Conservation (phyloP, 768 basidiomycete species). For the Suillus occidentalis region DNA sequence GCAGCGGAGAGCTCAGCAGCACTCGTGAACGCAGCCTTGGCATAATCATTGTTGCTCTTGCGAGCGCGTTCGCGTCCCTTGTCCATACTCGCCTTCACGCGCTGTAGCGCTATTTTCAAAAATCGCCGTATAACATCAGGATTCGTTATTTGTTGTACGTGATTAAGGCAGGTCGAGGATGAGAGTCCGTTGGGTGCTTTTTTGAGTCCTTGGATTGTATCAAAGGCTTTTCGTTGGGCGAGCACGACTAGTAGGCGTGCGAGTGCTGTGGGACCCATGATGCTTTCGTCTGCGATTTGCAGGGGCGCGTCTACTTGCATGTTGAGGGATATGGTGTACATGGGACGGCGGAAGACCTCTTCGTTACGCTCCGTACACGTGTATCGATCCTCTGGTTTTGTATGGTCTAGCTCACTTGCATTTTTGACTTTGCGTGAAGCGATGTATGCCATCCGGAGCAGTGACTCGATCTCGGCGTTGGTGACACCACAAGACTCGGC, state of each 20-base stretch:
- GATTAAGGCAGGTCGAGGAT: conserved; percentile 16
- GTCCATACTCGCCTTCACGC: conserved; percentile 19
- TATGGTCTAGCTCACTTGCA: neutral
- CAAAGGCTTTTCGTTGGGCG: conserved; percentile 27
- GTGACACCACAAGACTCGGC: conserved; percentile 19
- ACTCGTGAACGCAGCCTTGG: conserved; percentile 23
- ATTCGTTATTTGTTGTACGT: conserved; percentile 29
- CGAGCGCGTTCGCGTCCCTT: conserved; percentile 22
- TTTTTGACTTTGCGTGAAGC: conserved; percentile 20
- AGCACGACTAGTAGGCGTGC: conserved; percentile 30
- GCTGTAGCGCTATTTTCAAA: conserved; percentile 22
- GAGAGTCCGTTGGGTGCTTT: conserved; percentile 25
- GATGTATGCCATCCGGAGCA: conserved; percentile 25
- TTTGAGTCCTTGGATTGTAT: conserved; percentile 16
- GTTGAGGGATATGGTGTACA: conserved; percentile 14
- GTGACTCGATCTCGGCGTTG: conserved; percentile 27
- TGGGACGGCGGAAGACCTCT: conserved; percentile 23
- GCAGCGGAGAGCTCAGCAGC: conserved; percentile 35
- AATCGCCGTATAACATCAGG: conserved; percentile 23
- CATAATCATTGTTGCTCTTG: conserved; percentile 19
- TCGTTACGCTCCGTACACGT: conserved; percentile 15
- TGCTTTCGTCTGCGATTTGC: conserved; percentile 23
- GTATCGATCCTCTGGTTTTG: neutral
- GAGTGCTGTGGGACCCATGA: conserved; percentile 29
- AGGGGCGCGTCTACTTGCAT: conserved; percentile 17